Evolutionary conservation across 1,139 yeast genomes (phyloP).

Genomic region (Magnusiomyces suaveolens): DNA sequence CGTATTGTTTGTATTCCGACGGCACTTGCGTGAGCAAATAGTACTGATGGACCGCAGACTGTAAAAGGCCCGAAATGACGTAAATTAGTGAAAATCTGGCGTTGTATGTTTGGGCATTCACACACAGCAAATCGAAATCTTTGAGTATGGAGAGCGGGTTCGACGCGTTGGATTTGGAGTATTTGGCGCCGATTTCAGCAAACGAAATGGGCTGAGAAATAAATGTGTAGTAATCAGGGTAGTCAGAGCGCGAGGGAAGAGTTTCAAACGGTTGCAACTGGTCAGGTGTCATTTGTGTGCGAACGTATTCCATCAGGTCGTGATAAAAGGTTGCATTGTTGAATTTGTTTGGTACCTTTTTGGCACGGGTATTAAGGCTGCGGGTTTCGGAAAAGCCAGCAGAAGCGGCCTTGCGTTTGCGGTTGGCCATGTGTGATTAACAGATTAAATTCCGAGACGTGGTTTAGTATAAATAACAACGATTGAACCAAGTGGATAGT

Average conservation of each 20-base stretch:
- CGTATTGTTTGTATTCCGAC: neutral
- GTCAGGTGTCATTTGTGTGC: neutral
- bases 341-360: too few relatives aligned
- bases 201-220: neutral
- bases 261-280: conserved; percentile 1
- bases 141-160: neutral
- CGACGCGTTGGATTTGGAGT: neutral
- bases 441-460: neutral
- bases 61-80: neutral
- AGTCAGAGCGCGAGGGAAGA: neutral
- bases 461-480: too few relatives aligned
- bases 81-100: neutral
- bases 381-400: neutral
- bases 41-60: neutral
- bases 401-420: neutral
- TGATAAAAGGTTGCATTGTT: too few relatives aligned
- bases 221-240: conserved; percentile 3
- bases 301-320: neutral
- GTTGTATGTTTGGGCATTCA: conserved; percentile 2
- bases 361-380: too few relatives aligned
- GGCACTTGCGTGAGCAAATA: neutral
- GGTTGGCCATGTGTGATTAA: neutral
- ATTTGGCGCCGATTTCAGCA: neutral
- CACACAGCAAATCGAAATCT: conserved; percentile 1
- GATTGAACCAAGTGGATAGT: too few relatives aligned